Percentiles rank a stretch among this genome's conserved stretches.
Evolutionary conservation across 148 eudicot genomes (phyloP).

Genomic region (Vaccinium vitisidaea): DNA sequence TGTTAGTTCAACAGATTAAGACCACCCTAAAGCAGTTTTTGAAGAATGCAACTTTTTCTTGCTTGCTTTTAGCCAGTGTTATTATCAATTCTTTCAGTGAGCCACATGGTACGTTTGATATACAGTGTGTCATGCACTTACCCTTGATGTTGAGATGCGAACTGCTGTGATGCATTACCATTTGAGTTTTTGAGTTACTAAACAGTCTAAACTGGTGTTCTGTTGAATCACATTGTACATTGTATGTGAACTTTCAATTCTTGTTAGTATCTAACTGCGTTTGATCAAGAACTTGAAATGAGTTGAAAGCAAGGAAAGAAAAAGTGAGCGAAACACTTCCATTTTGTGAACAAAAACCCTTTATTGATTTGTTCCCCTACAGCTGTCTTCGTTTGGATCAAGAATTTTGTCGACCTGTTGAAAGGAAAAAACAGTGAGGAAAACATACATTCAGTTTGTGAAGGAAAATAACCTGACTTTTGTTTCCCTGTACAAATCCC

Average conservation of each 20-base stretch:
- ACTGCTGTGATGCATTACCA: background rate
- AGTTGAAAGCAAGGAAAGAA: background rate
- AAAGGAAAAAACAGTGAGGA: background rate
- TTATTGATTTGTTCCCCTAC: background rate
- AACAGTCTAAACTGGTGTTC: background rate
- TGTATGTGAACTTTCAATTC: background rate
- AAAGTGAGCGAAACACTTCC: background rate
- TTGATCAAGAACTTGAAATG: background rate
- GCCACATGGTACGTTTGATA: background rate
- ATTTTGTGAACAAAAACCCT: background rate
- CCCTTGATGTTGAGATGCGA: background rate
- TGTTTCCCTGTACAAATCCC: background rate
- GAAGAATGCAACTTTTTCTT: background rate
- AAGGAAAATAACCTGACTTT: background rate
- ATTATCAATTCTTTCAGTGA: background rate
- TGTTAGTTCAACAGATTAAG: slow-evolving; percentile 18
- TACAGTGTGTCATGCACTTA: background rate
- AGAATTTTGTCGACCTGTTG: background rate
- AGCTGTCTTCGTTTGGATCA: background rate
- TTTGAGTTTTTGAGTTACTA: background rate
- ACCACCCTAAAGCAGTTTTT: background rate
- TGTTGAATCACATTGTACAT: background rate
- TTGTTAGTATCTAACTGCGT: background rate
- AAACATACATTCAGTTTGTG: background rate
- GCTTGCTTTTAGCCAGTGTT: background rate